Conservation (phyloP, 2,329 filamentous ascomycete species). For the Ascochyta clinopodiicola region DNA sequence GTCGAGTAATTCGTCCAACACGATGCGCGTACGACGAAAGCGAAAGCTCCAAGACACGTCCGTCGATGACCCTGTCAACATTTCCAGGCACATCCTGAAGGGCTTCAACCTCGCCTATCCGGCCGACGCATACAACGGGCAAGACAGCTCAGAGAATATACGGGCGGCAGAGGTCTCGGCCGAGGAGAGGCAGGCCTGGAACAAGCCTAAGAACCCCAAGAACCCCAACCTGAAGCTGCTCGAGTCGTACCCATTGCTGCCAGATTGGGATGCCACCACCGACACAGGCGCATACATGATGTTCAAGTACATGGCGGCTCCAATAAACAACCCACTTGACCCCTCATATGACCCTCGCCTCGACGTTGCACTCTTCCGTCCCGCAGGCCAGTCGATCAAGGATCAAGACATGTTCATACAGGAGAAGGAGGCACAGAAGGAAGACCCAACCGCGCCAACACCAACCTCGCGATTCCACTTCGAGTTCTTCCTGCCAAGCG, state of each 20-base stretch:
- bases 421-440: slow-evolving; percentile 50
- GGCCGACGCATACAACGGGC: slow-evolving; percentile 68
- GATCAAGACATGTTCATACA: slow-evolving; percentile 59
- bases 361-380: slow-evolving; percentile 64
- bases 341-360: slow-evolving; percentile 64
- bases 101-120: slow-evolving; percentile 71
- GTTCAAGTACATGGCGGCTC: slow-evolving; percentile 68
- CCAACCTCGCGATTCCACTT: slow-evolving; percentile 65
- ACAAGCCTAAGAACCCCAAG: slow-evolving; percentile 64
- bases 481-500: slow-evolving; percentile 64
- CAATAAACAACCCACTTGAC: slow-evolving; percentile 54
- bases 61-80: slow-evolving; percentile 65
- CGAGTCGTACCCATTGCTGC: slow-evolving; percentile 66
- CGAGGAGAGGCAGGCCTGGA: slow-evolving; percentile 65
- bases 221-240: slow-evolving; percentile 64
- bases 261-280: slow-evolving; percentile 66
- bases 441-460: slow-evolving; percentile 58
- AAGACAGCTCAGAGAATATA: slow-evolving; percentile 65
- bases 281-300: slow-evolving; percentile 65
- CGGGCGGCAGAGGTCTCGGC: slow-evolving; percentile 61
- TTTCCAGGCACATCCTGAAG: slow-evolving; percentile 67
- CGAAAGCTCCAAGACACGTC: slow-evolving; percentile 47
- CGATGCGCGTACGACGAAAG: slow-evolving; percentile 49
- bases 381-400: slow-evolving; percentile 59
- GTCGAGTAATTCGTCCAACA: slow-evolving; percentile 58